phyloP scores from a whole-genome alignment of 2,329 filamentous ascomycete species.

The Penicillium sp. region DNA sequence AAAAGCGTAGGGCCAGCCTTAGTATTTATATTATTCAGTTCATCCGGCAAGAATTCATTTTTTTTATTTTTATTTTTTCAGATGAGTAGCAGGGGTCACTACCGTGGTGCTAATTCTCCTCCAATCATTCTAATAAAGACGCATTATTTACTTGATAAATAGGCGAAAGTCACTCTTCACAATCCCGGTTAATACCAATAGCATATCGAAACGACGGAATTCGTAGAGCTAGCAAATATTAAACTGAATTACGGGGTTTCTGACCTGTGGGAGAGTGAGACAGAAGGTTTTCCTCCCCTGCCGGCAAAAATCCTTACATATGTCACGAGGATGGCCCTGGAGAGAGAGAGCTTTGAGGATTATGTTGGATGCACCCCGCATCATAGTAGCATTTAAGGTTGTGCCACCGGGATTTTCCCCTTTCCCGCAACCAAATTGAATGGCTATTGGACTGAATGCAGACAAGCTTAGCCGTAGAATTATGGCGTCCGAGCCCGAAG shows the following conservation, averaged over 20 bases:
- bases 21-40: neutral
- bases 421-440: slow-evolving; percentile 7
- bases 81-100: neutral
- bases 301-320: neutral
- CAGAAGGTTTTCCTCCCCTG: neutral
- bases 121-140: slow-evolving; percentile 3
- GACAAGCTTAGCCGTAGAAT: neutral
- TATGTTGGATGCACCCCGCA: neutral
- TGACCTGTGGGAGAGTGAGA: neutral
- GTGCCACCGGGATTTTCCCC: slow-evolving; percentile 23
- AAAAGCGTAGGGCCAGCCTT: neutral
- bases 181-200: neutral
- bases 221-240: neutral
- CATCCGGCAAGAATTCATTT: neutral
- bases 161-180: neutral
- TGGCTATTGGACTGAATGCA: neutral
- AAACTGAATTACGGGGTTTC: too few relatives aligned
- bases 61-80: too few relatives aligned
- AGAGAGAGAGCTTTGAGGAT: neutral
- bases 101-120: slow-evolving; percentile 7
- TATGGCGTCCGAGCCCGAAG: neutral
- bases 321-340: too few relatives aligned
- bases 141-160: neutral
- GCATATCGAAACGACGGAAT: neutral
- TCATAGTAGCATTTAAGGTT: neutral